A percentile compares a stretch with the other conserved stretches of the same genome.
Conservation (phyloP, 2,329 filamentous ascomycete genomes). For the Didymella segeticola region DNA sequence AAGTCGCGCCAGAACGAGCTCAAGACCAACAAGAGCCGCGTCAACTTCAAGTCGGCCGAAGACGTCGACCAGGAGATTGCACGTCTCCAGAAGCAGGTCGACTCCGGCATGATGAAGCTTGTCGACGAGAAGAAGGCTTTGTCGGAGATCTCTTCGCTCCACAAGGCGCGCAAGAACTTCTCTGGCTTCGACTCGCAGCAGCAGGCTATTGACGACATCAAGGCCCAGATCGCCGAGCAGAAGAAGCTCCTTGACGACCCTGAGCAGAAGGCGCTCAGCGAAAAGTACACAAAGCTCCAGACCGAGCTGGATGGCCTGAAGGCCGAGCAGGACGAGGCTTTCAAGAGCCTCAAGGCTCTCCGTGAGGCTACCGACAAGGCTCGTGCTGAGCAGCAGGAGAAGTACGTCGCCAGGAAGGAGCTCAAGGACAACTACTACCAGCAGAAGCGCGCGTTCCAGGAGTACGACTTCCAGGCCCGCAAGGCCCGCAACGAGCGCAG, state of each 20-base stretch:
- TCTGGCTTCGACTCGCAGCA: conserved; percentile 82
- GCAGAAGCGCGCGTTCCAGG: conserved; percentile 79
- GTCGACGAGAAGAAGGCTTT: conserved; percentile 98
- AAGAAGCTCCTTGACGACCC: conserved; percentile 91
- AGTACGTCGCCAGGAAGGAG: conserved; percentile 80
- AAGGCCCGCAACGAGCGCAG: conserved; percentile 78
- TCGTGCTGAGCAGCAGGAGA: conserved; percentile 84
- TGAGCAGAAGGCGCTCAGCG: conserved; percentile 84
- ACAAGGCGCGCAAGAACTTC: conserved; percentile 92
- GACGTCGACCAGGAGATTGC: conserved; percentile 87
- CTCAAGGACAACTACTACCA: conserved; percentile 89
- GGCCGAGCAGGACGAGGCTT: conserved; percentile 87
- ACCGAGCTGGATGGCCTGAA: conserved; percentile 89
- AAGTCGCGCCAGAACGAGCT: conserved; percentile 85
- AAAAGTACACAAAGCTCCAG: conserved; percentile 84
- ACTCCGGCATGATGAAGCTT: conserved; percentile 88
- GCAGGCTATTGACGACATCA: conserved; percentile 87
- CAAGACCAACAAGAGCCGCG: conserved; percentile 80
- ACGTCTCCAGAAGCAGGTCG: conserved; percentile 82
- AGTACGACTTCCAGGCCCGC: conserved; percentile 84
- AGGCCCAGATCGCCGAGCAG: conserved; percentile 85
- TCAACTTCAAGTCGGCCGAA: conserved; percentile 84
- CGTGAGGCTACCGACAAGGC: conserved; percentile 86
- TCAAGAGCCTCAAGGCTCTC: conserved; percentile 84
- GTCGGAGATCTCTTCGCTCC: conserved; percentile 78